phyloP scores from a whole-genome alignment of 495 filamentous ascomycete species.

The Glarea lozoyensis region DNA sequence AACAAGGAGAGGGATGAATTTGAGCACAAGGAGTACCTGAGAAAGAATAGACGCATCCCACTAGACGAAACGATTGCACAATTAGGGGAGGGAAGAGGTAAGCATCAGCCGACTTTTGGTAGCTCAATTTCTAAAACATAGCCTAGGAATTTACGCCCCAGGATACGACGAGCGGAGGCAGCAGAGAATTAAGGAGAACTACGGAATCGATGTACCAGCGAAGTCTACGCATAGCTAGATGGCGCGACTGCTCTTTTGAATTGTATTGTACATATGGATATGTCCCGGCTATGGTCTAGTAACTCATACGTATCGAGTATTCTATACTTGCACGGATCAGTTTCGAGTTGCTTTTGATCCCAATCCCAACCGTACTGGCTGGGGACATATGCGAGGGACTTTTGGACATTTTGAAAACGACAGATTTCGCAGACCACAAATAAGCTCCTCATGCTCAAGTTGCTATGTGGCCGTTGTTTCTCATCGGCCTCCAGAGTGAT shows the following conservation, averaged over 20 bases:
- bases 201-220: constrained; percentile 67
- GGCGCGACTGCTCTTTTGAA: not conserved
- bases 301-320: no score
- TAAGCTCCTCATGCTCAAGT: no score
- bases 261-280: constrained; percentile 11
- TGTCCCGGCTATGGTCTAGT: no score
- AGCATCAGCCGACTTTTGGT: constrained; percentile 19
- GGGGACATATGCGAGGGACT: no score
- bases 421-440: no score
- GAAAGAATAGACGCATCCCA: constrained; percentile 65
- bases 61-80: constrained; percentile 74
- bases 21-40: constrained; percentile 64
- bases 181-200: constrained; percentile 78
- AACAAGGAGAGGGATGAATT: constrained; percentile 66
- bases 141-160: constrained; percentile 66
- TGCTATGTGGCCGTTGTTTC: no score
- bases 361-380: no score
- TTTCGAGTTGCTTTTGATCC: no score
- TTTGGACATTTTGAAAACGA: no score
- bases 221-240: constrained; percentile 6
- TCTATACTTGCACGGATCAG: no score
- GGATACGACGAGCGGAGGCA: constrained; percentile 82
- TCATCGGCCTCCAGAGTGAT: no score
- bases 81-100: constrained; percentile 87
- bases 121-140: constrained; percentile 22